Conservation (phyloP, 176 grass and related monocot species). For the Saccharum spontaneum region DNA sequence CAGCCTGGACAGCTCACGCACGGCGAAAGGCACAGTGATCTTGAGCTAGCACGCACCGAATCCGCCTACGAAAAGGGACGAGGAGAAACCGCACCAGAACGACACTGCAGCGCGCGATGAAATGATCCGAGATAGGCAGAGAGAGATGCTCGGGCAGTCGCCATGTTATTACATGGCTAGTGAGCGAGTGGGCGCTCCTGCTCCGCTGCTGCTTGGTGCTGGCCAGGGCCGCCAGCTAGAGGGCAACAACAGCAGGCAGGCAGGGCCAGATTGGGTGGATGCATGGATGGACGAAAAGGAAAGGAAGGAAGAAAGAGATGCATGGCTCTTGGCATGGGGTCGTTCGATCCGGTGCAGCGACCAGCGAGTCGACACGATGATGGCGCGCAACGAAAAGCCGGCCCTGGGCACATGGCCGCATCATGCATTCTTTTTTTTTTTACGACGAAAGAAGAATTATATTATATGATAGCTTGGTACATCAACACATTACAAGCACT, state of each 20-base stretch:
- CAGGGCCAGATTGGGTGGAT: background rate
- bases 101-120: background rate
- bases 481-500: too few species aligned
- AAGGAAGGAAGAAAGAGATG: background rate
- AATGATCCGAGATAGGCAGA: background rate
- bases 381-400: constrained; percentile 24
- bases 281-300: constrained; percentile 13
- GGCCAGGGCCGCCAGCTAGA: background rate
- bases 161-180: background rate
- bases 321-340: background rate
- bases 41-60: constrained; percentile 22
- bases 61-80: background rate
- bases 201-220: background rate
- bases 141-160: background rate
- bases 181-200: background rate
- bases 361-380: constrained; percentile 15
- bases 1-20: constrained; percentile 10
- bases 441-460: too few species aligned
- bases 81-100: background rate
- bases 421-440: background rate
- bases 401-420: background rate
- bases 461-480: too few species aligned
- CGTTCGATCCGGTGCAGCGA: background rate
- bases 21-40: background rate
- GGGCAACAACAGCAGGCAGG: background rate